Conservation (phyloP, 441 rosid genomes). For the Dalechampia spathulata region DNA sequence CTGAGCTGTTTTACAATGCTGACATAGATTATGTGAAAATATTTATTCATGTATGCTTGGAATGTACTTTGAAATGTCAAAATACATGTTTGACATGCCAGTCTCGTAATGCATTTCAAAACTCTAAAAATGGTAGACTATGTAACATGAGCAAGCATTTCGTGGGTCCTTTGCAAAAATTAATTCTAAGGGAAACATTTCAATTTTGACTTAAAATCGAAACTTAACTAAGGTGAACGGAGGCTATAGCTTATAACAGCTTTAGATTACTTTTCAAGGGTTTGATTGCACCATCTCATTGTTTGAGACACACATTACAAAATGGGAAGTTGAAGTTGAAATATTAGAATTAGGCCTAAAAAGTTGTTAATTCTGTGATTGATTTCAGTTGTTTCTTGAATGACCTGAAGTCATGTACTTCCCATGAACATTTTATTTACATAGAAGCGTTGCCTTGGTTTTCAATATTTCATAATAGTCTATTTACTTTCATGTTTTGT, state of each 20-base stretch:
- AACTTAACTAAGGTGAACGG: neutral
- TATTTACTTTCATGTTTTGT: neutral
- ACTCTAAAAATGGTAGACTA: neutral
- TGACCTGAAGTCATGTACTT: neutral
- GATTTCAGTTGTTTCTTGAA: conserved; percentile 1
- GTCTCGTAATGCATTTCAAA: neutral
- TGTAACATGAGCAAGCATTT: neutral
- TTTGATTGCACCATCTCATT: neutral
- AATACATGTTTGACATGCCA: neutral
- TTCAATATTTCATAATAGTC: neutral
- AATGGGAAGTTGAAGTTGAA: no score
- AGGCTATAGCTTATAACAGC: neutral
- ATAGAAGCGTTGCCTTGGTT: neutral
- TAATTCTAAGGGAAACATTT: neutral
- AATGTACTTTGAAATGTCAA: neutral
- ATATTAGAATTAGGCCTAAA: neutral
- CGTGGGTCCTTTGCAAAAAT: neutral
- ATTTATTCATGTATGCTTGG: neutral
- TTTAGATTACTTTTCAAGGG: neutral
- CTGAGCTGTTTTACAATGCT: neutral
- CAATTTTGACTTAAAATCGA: neutral
- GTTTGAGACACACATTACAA: neutral
- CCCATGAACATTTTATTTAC: neutral
- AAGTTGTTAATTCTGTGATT: neutral
- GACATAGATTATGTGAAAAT: neutral